These are phyloP conservation scores for Vaccinium corymbosum DNA, from an alignment of 148 eudicot species.

Conservation along the genomic window DNA sequence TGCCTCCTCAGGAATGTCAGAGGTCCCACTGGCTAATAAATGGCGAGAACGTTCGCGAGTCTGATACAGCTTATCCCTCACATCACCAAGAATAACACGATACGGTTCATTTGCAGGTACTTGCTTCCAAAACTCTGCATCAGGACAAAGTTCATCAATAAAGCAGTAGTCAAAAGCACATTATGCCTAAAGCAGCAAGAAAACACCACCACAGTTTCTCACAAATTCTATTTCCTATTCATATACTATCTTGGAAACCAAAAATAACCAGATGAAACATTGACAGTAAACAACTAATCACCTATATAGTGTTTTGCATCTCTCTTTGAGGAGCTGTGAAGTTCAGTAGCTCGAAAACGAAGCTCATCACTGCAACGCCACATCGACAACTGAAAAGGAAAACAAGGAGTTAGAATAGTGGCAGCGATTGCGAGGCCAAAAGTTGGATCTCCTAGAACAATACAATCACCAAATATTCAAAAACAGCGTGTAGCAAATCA, in stretches of 20 bases:
- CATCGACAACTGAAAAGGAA: conserved; percentile 74
- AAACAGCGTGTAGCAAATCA: not conserved
- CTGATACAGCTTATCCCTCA: conserved; percentile 83
- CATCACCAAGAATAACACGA: conserved; percentile 91
- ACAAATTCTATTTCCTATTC: not conserved
- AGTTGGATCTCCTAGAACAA: not conserved
- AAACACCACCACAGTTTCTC: not conserved
- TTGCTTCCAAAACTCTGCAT: conserved; percentile 91
- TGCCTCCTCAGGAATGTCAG: conserved; percentile 81
- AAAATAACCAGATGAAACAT: not conserved
- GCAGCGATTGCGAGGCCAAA: not conserved
- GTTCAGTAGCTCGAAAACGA: conserved; percentile 69
- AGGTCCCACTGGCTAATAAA: conserved; percentile 65
- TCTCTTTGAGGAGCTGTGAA: conserved; percentile 60
- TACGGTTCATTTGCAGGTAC: conserved; percentile 90
- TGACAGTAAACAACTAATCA: conserved; percentile 21
- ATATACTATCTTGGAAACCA: not conserved
- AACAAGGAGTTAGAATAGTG: conserved; percentile 1
- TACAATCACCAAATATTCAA: not conserved
- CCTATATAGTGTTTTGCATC: conserved; percentile 97
- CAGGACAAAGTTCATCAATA: conserved; percentile 9
- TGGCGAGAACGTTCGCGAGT: conserved; percentile 95
- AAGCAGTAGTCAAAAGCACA: not conserved
- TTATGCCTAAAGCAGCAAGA: not conserved
- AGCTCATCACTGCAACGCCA: conserved; percentile 98